Base-by-base conservation (phyloP, 2,329 filamentous ascomycete species). In the Sporothrix mexicana region DNA sequence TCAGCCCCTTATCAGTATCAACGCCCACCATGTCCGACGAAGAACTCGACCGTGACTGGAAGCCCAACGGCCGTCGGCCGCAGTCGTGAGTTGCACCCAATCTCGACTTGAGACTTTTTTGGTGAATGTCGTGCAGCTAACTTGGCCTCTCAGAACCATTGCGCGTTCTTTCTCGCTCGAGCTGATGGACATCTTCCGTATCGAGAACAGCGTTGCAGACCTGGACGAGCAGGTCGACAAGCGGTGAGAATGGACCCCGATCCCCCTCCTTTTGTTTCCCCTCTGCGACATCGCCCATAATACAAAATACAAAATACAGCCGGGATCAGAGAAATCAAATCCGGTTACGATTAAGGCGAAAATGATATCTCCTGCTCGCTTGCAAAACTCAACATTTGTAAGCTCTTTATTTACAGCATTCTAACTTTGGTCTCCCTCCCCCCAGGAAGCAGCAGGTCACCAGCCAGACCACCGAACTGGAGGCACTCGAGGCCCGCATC, bases 131-230 rank as follows among this genome's bases (percentile, higher is more conserved):
- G 12, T 15, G 1, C 9, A 7, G 45, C 71, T 72, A 43, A 72
- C 62, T n/a, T n/a, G n/a, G n/a, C n/a, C 7, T 49, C 13, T 8
- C n/a, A 97, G 95, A 76, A 96, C 93, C 74, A 90, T 97, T 82
- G 95, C 94, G 71, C 92, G 90, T 78, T 93, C 92, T 80, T 97
- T 98, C 83, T 95, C 94, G 74, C 86, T 90, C 61, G 93, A 95
- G 80, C 86, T 98, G 74, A 92, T 95, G 85, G 92, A 94, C 80
- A 92, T 97, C 77, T 98, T 98, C 85, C 92, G 92, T 79, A 91
- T 98, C 79, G 93, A 96, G 77, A 92, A 90, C 81, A 91, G 91
- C 77, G 80, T 96, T 73, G 89, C 91, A 78, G 88, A 92, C 75
- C 87, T 97, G 49, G 89, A 92, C 78, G 87, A 91, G 80, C 89